These are phyloP conservation scores for Ichthyophthirius multifiliis DNA, from an alignment of 169 alveolate genomes.

Conservation along the genomic window DNA sequence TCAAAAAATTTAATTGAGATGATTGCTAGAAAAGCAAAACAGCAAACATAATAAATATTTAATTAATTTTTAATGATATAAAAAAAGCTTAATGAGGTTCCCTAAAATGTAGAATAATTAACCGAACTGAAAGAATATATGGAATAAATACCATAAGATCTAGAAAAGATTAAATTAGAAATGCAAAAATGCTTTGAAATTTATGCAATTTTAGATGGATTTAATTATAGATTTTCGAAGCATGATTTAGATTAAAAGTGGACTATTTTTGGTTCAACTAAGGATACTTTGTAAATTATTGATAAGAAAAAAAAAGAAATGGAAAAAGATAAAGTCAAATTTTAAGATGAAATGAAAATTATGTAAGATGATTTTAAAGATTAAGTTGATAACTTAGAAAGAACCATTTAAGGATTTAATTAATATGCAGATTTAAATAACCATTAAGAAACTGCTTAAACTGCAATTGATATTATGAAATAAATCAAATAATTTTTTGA, in stretches of 20 bases:
- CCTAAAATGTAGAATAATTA: conserved; percentile 88
- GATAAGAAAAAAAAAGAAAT: conserved; percentile 75
- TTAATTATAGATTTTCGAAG: conserved; percentile 71
- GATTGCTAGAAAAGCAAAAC: conserved; percentile 86
- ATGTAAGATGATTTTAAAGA: conserved; percentile 65
- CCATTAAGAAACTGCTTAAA: conserved; percentile 63
- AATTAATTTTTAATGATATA: conserved; percentile 83
- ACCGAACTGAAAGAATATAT: conserved; percentile 87
- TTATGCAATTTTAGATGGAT: conserved; percentile 82
- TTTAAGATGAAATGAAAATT: conserved; percentile 67
- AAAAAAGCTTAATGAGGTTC: conserved; percentile 78
- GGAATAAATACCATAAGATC: conserved; percentile 82
- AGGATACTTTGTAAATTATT: conserved; percentile 75
- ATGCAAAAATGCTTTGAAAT: conserved; percentile 76
- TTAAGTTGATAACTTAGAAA: conserved; percentile 66
- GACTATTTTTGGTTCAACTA: conserved; percentile 88
- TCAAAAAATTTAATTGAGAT: conserved; percentile 81
- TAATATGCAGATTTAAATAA: conserved; percentile 59
- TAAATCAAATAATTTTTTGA: conserved; percentile 71
- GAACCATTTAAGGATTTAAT: conserved; percentile 67
- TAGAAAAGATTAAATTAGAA: conserved; percentile 79
- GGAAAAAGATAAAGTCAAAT: conserved; percentile 83
- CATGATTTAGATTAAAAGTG: conserved; percentile 87
- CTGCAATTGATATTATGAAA: conserved; percentile 70
- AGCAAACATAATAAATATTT: conserved; percentile 73